phyloP scores from a whole-genome alignment of 2,329 filamentous ascomycete genomes.

The Bimuria novae-zelandiae region DNA sequence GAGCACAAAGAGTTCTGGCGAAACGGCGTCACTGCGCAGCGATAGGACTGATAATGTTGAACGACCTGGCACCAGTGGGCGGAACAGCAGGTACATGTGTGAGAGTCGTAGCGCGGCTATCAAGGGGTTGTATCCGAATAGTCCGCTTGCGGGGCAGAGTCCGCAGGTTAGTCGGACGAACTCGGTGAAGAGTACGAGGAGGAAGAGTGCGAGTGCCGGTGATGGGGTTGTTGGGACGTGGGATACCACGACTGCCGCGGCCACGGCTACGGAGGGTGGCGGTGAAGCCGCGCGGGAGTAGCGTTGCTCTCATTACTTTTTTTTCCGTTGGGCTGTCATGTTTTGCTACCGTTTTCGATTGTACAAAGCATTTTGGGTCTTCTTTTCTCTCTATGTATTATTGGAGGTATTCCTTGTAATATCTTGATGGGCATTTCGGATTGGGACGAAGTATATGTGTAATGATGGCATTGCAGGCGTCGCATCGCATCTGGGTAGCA shows the following conservation, averaged over 20 bases:
- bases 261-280: neutral
- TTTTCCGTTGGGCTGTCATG: neutral
- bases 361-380: neutral
- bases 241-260: neutral
- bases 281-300: neutral
- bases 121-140: constrained; percentile 45
- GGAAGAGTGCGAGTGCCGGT: constrained; percentile 6
- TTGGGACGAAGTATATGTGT: neutral
- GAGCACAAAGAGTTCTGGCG: constrained; percentile 24
- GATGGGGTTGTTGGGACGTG: constrained; percentile 3
- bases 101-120: constrained; percentile 45
- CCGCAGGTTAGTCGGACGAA: constrained; percentile 6
- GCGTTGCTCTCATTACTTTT: neutral
- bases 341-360: neutral
- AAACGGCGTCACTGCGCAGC: constrained; percentile 1
- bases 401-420: neutral
- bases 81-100: constrained; percentile 37
- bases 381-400: neutral
- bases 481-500: neutral
- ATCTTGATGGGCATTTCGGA: neutral
- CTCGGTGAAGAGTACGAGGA: constrained; percentile 13
- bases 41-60: constrained; percentile 22
- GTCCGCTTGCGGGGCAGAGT: constrained; percentile 7
- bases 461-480: neutral
- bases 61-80: constrained; percentile 22